Base-by-base conservation (phyloP, 2,329 filamentous ascomycete genomes). In the Ophiocordyceps camponoti-leonardi region DNA sequence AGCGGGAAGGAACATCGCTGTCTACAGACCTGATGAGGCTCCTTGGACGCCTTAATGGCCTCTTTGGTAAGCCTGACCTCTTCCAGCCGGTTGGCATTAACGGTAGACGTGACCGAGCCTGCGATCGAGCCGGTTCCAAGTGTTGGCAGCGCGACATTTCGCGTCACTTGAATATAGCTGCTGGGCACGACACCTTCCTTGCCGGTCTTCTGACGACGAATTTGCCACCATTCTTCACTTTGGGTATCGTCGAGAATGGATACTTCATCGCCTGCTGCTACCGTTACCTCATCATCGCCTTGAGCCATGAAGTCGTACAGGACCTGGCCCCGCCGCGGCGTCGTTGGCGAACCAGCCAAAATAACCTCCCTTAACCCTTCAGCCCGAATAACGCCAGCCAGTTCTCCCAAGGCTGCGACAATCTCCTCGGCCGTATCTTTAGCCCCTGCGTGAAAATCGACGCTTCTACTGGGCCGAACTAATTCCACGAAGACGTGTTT, bases 171-270 rank as follows among this genome's bases (percentile, higher is more conserved):
- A 54, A 98, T 81, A 57, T 96, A 98, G 63, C 86, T 94, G 68
- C 87, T 92, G 14, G 92, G 92, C 10, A 98, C 88, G 23, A 98
- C 92, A 37, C 92, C 92, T 65, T 95, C 86, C 58, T 87, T 92
- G 53, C 86, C 86, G 59, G 87, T 96, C 67, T 87, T 93, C 50
- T 95, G 58, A 33, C 88, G 78, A 48, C 84, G 78, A 33, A 98
- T 86, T 69, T 92, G 87, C 90, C 92, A 96, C 92, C 92, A 98
- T 59, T 98, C 92, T 48, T 95, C 87, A 50, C 88, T 95, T 64
- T 88, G 92, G 31, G 72, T 77, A 57, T 95, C 87, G 58, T 98
- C 90, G 46, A 96, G 62, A 45, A 98, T 70, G 41, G 94, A 68
- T 39, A 98, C 90, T 57, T 98, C 90, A 58, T 98, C 92, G 39